Conservation (phyloP, 352 stramenopile genomes). For the Blastocystis sp. region DNA sequence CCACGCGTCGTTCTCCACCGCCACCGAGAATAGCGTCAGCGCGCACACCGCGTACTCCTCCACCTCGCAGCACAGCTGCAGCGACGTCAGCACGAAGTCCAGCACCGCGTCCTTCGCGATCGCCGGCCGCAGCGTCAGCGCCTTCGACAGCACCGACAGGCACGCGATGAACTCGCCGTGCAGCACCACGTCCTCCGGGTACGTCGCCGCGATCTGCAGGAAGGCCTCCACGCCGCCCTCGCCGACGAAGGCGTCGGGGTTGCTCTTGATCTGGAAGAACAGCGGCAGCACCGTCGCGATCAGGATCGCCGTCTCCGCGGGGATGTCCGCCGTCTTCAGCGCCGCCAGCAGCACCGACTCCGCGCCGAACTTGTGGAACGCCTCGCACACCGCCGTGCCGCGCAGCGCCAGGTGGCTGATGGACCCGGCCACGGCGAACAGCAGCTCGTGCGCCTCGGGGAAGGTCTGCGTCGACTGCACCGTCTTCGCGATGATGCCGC, state of each 20-base stretch:
- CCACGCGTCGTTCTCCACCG: conserved; percentile 59
- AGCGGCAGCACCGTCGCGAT: conserved; percentile 11
- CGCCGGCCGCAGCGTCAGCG: conserved; percentile 23
- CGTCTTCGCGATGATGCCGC: conserved; percentile 53
- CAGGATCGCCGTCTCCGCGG: conserved; percentile 36
- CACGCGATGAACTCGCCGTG: conserved; percentile 51
- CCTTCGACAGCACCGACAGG: conserved; percentile 38
- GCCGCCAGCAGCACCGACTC: conserved; percentile 52
- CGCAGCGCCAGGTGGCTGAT: conserved; percentile 57
- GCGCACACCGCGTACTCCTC: conserved; percentile 40
- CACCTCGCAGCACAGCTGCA: conserved; percentile 26
- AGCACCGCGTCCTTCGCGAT: conserved; percentile 38
- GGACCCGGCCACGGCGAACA: conserved; percentile 46
- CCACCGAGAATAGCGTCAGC: conserved; percentile 11
- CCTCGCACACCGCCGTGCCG: conserved; percentile 17
- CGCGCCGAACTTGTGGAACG: conserved; percentile 58
- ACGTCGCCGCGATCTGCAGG: conserved; percentile 11
- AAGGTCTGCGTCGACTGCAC: conserved; percentile 56
- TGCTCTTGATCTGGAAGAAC: conserved; percentile 68
- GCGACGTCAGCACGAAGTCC: conserved; percentile 46
- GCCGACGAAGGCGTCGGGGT: conserved; percentile 30
- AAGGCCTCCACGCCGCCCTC: conserved; percentile 44
- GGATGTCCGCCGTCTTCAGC: conserved; percentile 41
- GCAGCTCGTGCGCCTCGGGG: conserved; percentile 52
- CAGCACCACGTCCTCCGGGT: conserved; percentile 46